These are phyloP conservation scores for Penicillium flavigenum DNA, from an alignment of 495 filamentous ascomycete species.

Conservation along the genomic window DNA sequence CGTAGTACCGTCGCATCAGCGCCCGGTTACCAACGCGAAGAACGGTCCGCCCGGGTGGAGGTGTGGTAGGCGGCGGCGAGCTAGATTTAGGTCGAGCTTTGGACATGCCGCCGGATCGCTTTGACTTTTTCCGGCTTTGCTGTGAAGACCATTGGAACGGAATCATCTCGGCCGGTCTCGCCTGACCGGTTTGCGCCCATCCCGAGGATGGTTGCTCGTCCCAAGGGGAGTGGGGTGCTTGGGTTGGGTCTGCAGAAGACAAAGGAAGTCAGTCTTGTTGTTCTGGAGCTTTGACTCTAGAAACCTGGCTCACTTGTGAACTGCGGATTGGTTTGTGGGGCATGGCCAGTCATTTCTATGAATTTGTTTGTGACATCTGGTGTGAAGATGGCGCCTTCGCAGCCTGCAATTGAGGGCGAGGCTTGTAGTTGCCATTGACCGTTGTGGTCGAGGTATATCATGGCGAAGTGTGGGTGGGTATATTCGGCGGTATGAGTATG, in stretches of 20 bases:
- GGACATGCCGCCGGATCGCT: slow-evolving; percentile 25
- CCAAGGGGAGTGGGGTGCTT: slow-evolving; percentile 19
- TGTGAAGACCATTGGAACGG: slow-evolving; percentile 41
- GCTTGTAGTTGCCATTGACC: slow-evolving; percentile 36
- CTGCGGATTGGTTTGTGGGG: slow-evolving; percentile 22
- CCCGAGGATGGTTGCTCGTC: slow-evolving; percentile 21
- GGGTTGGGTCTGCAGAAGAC: slow-evolving; percentile 13
- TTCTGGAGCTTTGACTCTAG: background rate
- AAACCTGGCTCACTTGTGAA: slow-evolving; percentile 23
- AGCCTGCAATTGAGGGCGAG: slow-evolving; percentile 39
- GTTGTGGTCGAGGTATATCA: slow-evolving; percentile 43
- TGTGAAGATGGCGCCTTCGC: slow-evolving; percentile 41
- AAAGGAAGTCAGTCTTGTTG: background rate
- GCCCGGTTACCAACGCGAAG: slow-evolving; percentile 58
- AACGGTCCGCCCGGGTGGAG: slow-evolving; percentile 30
- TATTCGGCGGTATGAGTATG: slow-evolving; percentile 19
- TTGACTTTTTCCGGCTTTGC: slow-evolving; percentile 30
- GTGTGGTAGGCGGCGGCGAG: slow-evolving; percentile 26
- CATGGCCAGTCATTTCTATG: slow-evolving; percentile 30
- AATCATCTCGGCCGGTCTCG: slow-evolving; percentile 31
- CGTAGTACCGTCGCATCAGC: slow-evolving; percentile 62
- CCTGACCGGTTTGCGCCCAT: slow-evolving; percentile 24
- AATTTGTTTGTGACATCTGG: slow-evolving; percentile 41
- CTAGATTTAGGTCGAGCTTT: slow-evolving; percentile 24
- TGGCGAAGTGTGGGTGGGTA: slow-evolving; percentile 40